A percentile compares a stretch with the other conserved stretches of the same genome.
phyloP scores from a whole-genome alignment of 2,329 filamentous ascomycete species.

The Sclerotinia nivalis region DNA sequence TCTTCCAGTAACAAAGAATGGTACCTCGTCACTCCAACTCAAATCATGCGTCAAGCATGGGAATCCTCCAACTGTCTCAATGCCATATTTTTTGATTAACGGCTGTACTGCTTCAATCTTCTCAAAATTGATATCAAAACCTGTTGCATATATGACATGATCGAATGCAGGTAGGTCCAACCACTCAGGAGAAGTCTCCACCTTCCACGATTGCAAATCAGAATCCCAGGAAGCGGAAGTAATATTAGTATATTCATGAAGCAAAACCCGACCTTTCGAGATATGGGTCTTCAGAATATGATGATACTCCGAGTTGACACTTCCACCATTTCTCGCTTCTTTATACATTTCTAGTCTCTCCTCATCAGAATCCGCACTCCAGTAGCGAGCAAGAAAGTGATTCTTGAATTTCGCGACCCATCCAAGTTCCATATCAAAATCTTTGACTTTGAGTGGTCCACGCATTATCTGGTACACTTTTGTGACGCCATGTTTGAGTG shows the following conservation, averaged over 20 bases:
- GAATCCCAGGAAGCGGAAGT: constrained; percentile 52
- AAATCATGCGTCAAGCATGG: constrained; percentile 75
- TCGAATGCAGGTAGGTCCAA: constrained; percentile 49
- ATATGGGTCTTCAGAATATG: constrained; percentile 28
- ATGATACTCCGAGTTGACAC: constrained; percentile 59
- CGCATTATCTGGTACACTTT: constrained; percentile 73
- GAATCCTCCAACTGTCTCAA: constrained; percentile 63
- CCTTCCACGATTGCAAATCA: constrained; percentile 48
- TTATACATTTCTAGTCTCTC: constrained; percentile 67
- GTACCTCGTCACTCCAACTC: constrained; percentile 72
- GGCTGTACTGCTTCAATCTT: constrained; percentile 61
- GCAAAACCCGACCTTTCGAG: constrained; percentile 23
- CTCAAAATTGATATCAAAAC: constrained; percentile 63
- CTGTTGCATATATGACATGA: constrained; percentile 57
- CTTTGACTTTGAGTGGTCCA: constrained; percentile 60
- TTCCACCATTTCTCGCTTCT: constrained; percentile 71
- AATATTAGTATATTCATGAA: constrained; percentile 44
- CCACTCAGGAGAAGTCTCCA: constrained; percentile 53
- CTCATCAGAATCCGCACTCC: constrained; percentile 70
- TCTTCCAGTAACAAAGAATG: constrained; percentile 69
- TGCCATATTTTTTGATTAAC: constrained; percentile 59
- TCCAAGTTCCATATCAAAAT: constrained; percentile 73
- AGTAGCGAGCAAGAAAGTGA: constrained; percentile 73
- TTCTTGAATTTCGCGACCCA: constrained; percentile 87
- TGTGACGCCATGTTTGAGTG: constrained; percentile 62